Percentiles rank a stretch among this genome's conserved stretches.
Evolutionary conservation across 73 alveolate species (phyloP).

Genomic region (Paramecium pentaurelia): DNA sequence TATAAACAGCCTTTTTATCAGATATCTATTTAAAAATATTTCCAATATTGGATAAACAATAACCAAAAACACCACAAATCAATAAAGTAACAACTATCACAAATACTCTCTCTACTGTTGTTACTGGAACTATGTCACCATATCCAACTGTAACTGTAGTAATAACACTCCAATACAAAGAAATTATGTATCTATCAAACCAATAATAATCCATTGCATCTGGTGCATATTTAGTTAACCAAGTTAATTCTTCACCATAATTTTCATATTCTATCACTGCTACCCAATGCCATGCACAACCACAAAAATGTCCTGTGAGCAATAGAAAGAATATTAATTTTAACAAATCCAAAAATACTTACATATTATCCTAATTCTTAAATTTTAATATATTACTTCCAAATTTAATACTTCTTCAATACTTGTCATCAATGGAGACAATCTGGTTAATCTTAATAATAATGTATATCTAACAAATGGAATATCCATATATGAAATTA

Average conservation of each 20-base stretch:
- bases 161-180: slow-evolving; percentile 80
- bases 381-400: slow-evolving; percentile 16
- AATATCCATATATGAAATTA: slow-evolving; percentile 33
- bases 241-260: slow-evolving; percentile 20
- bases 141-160: slow-evolving; percentile 83
- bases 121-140: slow-evolving; percentile 84
- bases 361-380: slow-evolving; percentile 58
- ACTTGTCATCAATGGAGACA: slow-evolving; percentile 62
- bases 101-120: slow-evolving; percentile 74
- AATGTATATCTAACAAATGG: slow-evolving; percentile 67
- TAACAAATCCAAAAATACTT: slow-evolving; percentile 55
- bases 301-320: slow-evolving; percentile 50
- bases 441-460: slow-evolving; percentile 65
- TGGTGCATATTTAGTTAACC: slow-evolving; percentile 15
- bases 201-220: slow-evolving; percentile 55
- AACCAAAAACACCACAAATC: slow-evolving; percentile 62
- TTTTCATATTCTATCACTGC: slow-evolving; percentile 46
- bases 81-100: slow-evolving; percentile 60
- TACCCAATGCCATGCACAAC: slow-evolving; percentile 59
- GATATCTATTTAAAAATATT: slow-evolving; percentile 31
- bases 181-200: slow-evolving; percentile 65
- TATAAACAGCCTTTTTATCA: background rate
- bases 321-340: slow-evolving; percentile 45
- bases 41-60: slow-evolving; percentile 49
- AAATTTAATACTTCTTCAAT: slow-evolving; percentile 56